Evolutionary conservation across 345 rosid species (phyloP).

Genomic region (Isatis tinctoria): DNA sequence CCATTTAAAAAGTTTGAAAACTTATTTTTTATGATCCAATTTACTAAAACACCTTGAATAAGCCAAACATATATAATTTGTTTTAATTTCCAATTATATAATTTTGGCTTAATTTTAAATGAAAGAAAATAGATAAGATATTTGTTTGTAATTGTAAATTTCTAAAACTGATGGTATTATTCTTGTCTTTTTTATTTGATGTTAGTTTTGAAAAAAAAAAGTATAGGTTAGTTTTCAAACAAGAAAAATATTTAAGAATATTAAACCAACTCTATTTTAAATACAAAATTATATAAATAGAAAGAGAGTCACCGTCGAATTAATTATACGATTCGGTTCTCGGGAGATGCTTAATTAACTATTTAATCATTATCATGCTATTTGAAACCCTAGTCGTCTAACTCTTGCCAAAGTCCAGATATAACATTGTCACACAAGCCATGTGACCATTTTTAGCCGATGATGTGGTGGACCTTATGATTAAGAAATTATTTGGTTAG

Average conservation of each 20-base stretch:
- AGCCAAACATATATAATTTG: too few relatives aligned
- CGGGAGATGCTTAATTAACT: background rate
- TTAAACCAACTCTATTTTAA: background rate
- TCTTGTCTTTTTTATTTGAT: background rate
- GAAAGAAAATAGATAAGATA: background rate
- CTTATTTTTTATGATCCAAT: too few relatives aligned
- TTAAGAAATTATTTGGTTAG: slow-evolving; percentile 11
- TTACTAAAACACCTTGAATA: too few relatives aligned
- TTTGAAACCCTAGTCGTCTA: slow-evolving; percentile 23
- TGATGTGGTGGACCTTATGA: slow-evolving; percentile 26
- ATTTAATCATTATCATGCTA: slow-evolving; percentile 1
- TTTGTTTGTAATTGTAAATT: too few relatives aligned
- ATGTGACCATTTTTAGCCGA: slow-evolving; percentile 21
- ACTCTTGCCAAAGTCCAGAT: slow-evolving; percentile 22
- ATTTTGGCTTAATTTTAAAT: background rate
- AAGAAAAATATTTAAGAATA: background rate
- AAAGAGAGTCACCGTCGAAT: slow-evolving; percentile 10
- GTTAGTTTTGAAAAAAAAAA: too few relatives aligned
- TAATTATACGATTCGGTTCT: slow-evolving; percentile 11
- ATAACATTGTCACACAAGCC: slow-evolving; percentile 21
- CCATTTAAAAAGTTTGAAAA: too few relatives aligned
- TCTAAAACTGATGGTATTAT: background rate
- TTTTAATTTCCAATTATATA: background rate
- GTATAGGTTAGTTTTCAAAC: background rate
- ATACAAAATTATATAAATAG: background rate